Base-by-base conservation (phyloP, 2,329 filamentous ascomycete species). In the Thermothelomyces thermophilus region DNA sequence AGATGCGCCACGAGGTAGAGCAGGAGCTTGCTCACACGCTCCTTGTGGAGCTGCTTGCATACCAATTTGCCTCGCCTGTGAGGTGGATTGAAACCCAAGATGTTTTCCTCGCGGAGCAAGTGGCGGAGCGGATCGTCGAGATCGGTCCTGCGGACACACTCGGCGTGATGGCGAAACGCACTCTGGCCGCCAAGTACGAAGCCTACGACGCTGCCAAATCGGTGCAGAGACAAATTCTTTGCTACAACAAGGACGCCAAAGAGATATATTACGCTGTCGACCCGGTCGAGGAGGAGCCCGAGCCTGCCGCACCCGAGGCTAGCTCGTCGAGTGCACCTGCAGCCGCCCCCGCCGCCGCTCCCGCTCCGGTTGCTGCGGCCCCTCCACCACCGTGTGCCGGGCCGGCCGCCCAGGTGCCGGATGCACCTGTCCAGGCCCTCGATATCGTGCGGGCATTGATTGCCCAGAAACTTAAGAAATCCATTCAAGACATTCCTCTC, bases 51-150 rank as follows among this genome's bases (percentile, higher is more conserved):
- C 87, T 98, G 58, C 83, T 98, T 62, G 93, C 93, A 76, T 98
- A 97, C 73, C 93, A 98, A 70, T 98, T 98, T 71, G 93, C 93
- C 63, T 97, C 91, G 48, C 93, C 93, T 44, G 93, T 98, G 63
- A 85, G 93, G 83, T 98, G 93, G 93, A 98, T 98, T 71, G 93
- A 98, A 74, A 98, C 93, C 48, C 93, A 98, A 74, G 93, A 98
- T 91, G 93, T 98, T 63, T 93, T 98, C 65, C 86, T 98, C 62
- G 91, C 86, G 58, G 90, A 97, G 71, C 93, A 95, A 74, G 86
- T 84, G 46, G 94, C 93, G 44, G 93, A 98, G 79, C 84, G 93
- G 66, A 94, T 98, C 66, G 93, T 98, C 63, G 93, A 98, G 71
- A 86, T 98, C 62, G 93, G 93, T 68, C 93, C 93, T 22, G 90